Percentiles rank a stretch among this genome's conserved stretches.
Evolutionary conservation across 805 yeast genomes (phyloP).

Genomic region (Starmera dryadoides): DNA sequence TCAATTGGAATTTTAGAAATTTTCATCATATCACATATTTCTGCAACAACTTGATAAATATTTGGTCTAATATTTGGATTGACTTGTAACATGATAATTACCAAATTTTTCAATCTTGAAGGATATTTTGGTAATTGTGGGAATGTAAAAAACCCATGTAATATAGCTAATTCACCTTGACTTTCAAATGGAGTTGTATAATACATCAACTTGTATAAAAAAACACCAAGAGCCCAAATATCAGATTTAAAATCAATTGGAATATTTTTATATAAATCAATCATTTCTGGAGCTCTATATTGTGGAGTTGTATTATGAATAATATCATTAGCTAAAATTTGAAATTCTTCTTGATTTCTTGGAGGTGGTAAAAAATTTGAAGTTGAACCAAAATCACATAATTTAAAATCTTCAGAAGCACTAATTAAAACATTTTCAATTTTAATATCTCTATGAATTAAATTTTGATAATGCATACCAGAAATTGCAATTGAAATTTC

Average conservation of each 20-base stretch:
- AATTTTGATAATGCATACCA: constrained; percentile 67
- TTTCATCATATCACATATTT: constrained; percentile 54
- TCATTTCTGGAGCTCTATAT: constrained; percentile 93
- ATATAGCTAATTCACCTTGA: constrained; percentile 77
- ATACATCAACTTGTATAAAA: constrained; percentile 82
- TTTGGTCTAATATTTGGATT: constrained; percentile 82
- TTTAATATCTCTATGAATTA: constrained; percentile 90
- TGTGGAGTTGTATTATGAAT: constrained; percentile 93
- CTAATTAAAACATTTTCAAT: constrained; percentile 90
- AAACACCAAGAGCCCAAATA: constrained; percentile 95
- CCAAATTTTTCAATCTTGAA: constrained; percentile 64
- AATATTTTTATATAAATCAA: constrained; percentile 72
- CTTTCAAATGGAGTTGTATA: constrained; percentile 91
- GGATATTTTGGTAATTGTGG: constrained; percentile 66
- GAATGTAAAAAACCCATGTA: constrained; percentile 76
- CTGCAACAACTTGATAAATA: constrained; percentile 67
- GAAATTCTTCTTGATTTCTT: constrained; percentile 63
- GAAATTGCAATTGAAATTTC: constrained; percentile 77
- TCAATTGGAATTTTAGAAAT: constrained; percentile 40
- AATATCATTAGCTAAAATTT: constrained; percentile 73
- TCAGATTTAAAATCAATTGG: constrained; percentile 91
- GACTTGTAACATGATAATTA: constrained; percentile 73
- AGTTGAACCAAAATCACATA: constrained; percentile 93
- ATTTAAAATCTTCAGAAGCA: constrained; percentile 57
- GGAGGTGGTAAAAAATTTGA: constrained; percentile 69